Percentiles rank a stretch among this genome's conserved stretches.
Evolutionary conservation across 2,329 filamentous ascomycete species (phyloP).

Genomic region (Calonectria henricotiae): DNA sequence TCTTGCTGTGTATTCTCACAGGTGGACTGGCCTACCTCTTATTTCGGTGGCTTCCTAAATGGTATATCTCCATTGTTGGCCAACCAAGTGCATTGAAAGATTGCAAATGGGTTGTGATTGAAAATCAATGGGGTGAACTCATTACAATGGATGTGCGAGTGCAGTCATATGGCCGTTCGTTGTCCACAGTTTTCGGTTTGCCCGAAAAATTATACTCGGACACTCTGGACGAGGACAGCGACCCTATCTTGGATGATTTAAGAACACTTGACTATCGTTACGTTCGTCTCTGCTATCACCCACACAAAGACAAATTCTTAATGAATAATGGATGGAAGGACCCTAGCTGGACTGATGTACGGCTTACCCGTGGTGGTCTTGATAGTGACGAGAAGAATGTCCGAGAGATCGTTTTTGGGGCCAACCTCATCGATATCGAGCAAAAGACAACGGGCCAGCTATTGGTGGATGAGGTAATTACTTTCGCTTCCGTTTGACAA

Average conservation of each 20-base stretch:
- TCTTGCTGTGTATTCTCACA: constrained; percentile 79
- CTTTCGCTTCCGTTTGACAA: constrained; percentile 24
- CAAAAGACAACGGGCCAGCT: constrained; percentile 89
- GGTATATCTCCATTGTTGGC: constrained; percentile 86
- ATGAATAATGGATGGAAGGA: constrained; percentile 95
- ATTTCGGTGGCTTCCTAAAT: constrained; percentile 90
- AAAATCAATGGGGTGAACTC: constrained; percentile 98
- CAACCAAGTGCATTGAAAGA: constrained; percentile 78
- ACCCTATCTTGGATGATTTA: constrained; percentile 83
- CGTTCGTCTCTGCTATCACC: constrained; percentile 93
- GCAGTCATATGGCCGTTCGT: constrained; percentile 68
- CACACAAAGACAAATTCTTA: constrained; percentile 89
- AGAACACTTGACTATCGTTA: constrained; percentile 93
- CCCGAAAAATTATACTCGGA: constrained; percentile 73
- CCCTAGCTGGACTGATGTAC: constrained; percentile 86
- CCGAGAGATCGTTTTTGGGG: constrained; percentile 89
- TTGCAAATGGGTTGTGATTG: constrained; percentile 93
- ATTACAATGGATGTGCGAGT: constrained; percentile 79
- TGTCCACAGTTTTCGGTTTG: constrained; percentile 78
- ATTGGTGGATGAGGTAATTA: constrained; percentile 85
- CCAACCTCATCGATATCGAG: constrained; percentile 92
- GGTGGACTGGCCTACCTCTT: constrained; percentile 87
- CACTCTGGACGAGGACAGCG: constrained; percentile 74
- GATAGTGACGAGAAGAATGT: constrained; percentile 90
- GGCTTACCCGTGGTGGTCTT: constrained; percentile 82